Conservation (phyloP, 2,329 filamentous ascomycete species). For the Cadophora sp. region DNA sequence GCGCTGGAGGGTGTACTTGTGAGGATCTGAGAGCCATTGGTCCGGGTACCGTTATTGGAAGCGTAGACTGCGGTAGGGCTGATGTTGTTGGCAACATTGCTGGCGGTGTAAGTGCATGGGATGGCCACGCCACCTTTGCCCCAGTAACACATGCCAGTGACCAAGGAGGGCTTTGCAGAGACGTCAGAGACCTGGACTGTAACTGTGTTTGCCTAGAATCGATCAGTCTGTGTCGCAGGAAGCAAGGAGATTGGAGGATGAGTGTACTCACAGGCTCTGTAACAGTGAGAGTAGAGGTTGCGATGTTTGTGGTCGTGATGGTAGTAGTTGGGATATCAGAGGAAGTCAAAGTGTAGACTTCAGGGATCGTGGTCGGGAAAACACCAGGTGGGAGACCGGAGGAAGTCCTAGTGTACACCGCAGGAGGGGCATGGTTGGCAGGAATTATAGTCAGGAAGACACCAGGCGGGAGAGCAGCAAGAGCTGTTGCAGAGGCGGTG, state of each 20-base stretch:
- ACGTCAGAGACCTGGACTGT: conserved; percentile 9
- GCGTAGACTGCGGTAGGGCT: background rate
- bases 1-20: background rate
- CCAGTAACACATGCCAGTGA: conserved; percentile 17
- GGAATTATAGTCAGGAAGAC: background rate
- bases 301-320: background rate
- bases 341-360: background rate
- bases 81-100: background rate
- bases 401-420: background rate
- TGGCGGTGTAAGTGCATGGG: conserved; percentile 17
- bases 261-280: background rate
- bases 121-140: background rate
- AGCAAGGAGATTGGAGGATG: background rate
- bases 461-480: background rate
- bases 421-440: background rate
- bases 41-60: background rate
- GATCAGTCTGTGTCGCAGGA: background rate
- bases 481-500: background rate
- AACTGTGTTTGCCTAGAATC: background rate
- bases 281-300: conserved; percentile 2
- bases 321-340: background rate
- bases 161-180: background rate
- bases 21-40: background rate
- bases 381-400: background rate
- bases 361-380: background rate